phyloP scores from a whole-genome alignment of 139 green algal genomes.

The Pleodorina starrii region DNA sequence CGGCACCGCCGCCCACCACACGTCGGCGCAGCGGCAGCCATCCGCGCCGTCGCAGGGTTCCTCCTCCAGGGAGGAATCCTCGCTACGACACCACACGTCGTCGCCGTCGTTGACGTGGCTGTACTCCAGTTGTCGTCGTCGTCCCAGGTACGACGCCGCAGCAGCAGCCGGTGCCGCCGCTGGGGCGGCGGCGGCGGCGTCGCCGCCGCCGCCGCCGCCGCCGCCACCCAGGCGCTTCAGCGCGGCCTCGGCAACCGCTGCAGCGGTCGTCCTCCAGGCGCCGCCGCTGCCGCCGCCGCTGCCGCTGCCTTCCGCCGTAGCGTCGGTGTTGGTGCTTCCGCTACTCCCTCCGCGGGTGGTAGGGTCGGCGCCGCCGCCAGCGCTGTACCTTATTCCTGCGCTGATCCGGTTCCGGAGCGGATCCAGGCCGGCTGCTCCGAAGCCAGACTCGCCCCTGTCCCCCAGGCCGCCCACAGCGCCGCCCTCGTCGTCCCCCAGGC shows the following conservation, averaged over 20 bases:
- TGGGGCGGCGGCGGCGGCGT: too few relatives aligned
- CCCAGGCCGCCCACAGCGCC: too few relatives aligned
- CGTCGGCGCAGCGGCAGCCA: conserved; percentile 4
- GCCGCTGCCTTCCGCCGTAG: neutral
- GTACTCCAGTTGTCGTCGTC: too few relatives aligned
- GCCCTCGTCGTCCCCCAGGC: neutral
- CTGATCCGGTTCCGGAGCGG: too few relatives aligned
- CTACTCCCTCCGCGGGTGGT: neutral
- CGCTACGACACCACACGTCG: too few relatives aligned
- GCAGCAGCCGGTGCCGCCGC: neutral
- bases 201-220: neutral
- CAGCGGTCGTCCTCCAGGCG: neutral
- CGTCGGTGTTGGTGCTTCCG: neutral
- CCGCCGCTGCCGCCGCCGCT: neutral
- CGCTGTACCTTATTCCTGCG: neutral
- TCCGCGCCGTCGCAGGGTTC: neutral
- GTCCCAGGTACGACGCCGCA: too few relatives aligned
- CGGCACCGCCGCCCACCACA: conserved; percentile 48
- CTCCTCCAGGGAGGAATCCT: too few relatives aligned
- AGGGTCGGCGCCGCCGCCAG: neutral
- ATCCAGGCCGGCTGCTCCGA: too few relatives aligned
- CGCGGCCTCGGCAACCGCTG: neutral
- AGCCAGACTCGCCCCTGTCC: too few relatives aligned
- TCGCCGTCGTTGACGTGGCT: too few relatives aligned
- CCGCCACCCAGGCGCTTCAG: neutral